Evolutionary conservation across 352 stramenopile species (phyloP).

Genomic region (Phytophthora ohioensis): DNA sequence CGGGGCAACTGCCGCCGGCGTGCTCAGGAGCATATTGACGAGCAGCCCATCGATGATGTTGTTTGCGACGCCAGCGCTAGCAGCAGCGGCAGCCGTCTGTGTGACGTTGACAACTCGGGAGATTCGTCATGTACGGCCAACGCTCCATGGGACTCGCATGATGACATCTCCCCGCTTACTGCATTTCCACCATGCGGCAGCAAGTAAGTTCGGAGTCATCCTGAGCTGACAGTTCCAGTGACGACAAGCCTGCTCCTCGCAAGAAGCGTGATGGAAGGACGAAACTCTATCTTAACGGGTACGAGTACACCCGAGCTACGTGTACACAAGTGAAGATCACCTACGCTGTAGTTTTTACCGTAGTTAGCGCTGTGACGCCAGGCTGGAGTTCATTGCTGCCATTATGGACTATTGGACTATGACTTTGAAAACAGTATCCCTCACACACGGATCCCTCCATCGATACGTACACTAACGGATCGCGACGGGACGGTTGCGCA

Average conservation of each 20-base stretch:
- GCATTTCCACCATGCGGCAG: no score
- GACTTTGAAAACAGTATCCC: constrained; percentile 11
- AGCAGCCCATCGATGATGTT: no score
- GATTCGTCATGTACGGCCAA: no score
- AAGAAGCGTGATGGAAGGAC: constrained; percentile 11
- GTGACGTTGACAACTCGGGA: no score
- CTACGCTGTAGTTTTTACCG: constrained; percentile 19
- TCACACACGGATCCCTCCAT: constrained; percentile 3
- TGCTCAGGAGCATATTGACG: no score
- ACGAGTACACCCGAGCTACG: background rate
- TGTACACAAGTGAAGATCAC: constrained; percentile 17
- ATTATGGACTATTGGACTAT: constrained; percentile 22
- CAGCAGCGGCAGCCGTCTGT: no score
- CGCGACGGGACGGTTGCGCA: background rate
- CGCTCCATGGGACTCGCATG: no score
- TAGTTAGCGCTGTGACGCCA: constrained; percentile 3
- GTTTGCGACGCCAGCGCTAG: no score
- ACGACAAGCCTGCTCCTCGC: background rate
- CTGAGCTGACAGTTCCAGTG: no score
- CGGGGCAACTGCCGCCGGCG: no score
- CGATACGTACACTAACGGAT: background rate
- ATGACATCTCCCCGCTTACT: no score
- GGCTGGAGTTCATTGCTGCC: constrained; percentile 5
- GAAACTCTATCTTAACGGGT: constrained; percentile 10
- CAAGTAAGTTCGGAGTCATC: no score